Base-by-base conservation (phyloP, 108 stramenopile genomes). In the Cyclotella choctawhatcheeana region DNA sequence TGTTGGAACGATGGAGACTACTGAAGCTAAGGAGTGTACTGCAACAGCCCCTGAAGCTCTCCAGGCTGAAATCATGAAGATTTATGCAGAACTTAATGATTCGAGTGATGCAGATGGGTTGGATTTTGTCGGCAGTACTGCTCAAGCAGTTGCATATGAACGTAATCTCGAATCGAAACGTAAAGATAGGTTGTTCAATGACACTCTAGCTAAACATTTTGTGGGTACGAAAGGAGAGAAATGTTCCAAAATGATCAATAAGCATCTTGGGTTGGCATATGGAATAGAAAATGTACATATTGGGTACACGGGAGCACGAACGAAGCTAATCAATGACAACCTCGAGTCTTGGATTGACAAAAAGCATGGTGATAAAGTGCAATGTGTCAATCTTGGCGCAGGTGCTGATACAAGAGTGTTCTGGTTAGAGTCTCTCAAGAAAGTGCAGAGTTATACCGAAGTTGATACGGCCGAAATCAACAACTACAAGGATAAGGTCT, bases 181-280 rank as follows among this genome's bases (percentile, higher is more conserved):
- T 8, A n/a, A 48, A 10, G 47, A 48, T 48, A 10, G 47, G 18
- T n/a, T 48, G 16, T 48, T 48, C n/a, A 48, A 48, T n/a, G 47
- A 48, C 17, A 4, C 8, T n/a, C 47, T 48, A n/a, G 47, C 16
- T n/a, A 8, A 10, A 48, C n/a, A 48, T n/a, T 48, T 48, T 48
- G 47, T 48, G 4, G 47, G 47, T n/a, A 48, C 47, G 17, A 48
- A 48, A n/a, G 47, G 8, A 10, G 47, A n/a, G 8, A 48, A 48
- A 48, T 48, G 47, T 48, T 48, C 47, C 8, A n/a, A 48, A n/a
- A 48, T 48, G 47, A 48, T 48, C n/a, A 48, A 48, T n/a, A 48
- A 48, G 17, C 47, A 48, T 48, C 18, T 48, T 10, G 47, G 47
- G 18, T n/a, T 48, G 8, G 17, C 47, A n/a, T 48, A 48, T 48